Evolutionary conservation across 352 stramenopile species (phyloP), one percentile per base, ranked within the genome.

Genomic region (Thraustochytrium sp.): DNA sequence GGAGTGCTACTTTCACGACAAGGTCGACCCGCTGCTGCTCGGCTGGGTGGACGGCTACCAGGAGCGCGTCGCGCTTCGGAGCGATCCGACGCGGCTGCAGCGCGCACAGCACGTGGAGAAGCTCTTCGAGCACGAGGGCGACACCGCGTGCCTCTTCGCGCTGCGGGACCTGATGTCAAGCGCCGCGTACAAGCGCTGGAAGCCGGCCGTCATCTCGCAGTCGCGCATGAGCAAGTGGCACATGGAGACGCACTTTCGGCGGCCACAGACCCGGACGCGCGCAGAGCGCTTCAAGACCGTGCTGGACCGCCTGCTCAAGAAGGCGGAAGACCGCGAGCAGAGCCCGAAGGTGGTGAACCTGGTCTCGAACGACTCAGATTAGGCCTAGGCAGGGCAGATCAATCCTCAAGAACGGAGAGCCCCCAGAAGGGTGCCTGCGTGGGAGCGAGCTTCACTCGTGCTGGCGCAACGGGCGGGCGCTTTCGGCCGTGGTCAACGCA

Each of bases 181-280:
- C 59, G 46, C 59, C 40, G 59, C 59, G 18, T 72, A 72, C 59
- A 72, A 72, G 40, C 34, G 40, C 36, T 72, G 59, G 59, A 72
- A 72, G 40, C 59, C 59, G 9, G 59, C 59, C 13, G 46, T 31
- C 36, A 72, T 72, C 11, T 72, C 59, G 59, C 59, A 72, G 40
- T 72, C 59, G 8, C 59, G 59, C 36, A 72, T 72, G 59, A 72
- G 59, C 59, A 72, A 72, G 59, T 72, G 59, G 59, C 59, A 72
- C 59, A 72, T 72, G 42, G 59, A 72, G 40, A 72, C 59, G 34
- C 59, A 72, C 9, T 72, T 72, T 46, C 59, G 59, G 0, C 59
- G 34, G 26, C 34, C 42, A 11, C 26, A 72, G 1, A 72, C 59
- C 21, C 26, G 46, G 36, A 46, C 59, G 13, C 59, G 59, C 59